A percentile compares a stretch with the other conserved stretches of the same genome.
Conservation (phyloP, 1,284 basidiomycete species). For the Sparassis latifolia region DNA sequence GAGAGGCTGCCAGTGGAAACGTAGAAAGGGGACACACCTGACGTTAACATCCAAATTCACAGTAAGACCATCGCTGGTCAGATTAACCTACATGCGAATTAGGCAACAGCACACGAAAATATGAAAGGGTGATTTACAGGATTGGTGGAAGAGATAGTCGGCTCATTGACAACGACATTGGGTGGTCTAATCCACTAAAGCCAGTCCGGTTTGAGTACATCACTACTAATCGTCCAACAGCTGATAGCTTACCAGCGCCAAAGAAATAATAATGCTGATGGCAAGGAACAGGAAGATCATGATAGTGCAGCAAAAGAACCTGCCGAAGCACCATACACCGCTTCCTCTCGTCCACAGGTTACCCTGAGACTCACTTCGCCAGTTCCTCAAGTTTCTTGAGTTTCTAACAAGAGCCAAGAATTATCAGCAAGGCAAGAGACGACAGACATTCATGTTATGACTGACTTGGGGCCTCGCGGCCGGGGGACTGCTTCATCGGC, state of each 20-base stretch:
- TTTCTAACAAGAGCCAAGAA: neutral
- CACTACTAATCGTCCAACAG: neutral
- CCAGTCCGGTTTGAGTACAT: neutral
- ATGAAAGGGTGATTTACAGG: constrained; percentile 20
- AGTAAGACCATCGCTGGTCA: constrained; percentile 39
- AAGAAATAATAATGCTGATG: constrained; percentile 62
- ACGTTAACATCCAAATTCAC: constrained; percentile 67
- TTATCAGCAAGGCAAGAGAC: neutral
- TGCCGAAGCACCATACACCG: constrained; percentile 46
- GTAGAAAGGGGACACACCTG: constrained; percentile 23
- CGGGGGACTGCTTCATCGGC: constrained; percentile 17
- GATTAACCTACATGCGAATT: constrained; percentile 17
- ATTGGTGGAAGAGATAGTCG: constrained; percentile 34
- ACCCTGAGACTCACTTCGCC: constrained; percentile 51
- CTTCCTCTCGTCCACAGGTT: constrained; percentile 60
- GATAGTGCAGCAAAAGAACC: constrained; percentile 68
- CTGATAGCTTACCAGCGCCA: constrained; percentile 50
- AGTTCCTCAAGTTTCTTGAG: constrained; percentile 27
- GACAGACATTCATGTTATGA: neutral
- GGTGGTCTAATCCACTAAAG: constrained; percentile 77
- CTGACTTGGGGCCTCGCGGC: constrained; percentile 14
- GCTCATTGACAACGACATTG: constrained; percentile 55
- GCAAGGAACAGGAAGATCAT: constrained; percentile 60
- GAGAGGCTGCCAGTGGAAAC: neutral
- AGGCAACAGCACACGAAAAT: constrained; percentile 4